Evolutionary conservation across 1,284 basidiomycete species (phyloP), one percentile per base, ranked within the genome.

Genomic region (Moesziomyces sp.): DNA sequence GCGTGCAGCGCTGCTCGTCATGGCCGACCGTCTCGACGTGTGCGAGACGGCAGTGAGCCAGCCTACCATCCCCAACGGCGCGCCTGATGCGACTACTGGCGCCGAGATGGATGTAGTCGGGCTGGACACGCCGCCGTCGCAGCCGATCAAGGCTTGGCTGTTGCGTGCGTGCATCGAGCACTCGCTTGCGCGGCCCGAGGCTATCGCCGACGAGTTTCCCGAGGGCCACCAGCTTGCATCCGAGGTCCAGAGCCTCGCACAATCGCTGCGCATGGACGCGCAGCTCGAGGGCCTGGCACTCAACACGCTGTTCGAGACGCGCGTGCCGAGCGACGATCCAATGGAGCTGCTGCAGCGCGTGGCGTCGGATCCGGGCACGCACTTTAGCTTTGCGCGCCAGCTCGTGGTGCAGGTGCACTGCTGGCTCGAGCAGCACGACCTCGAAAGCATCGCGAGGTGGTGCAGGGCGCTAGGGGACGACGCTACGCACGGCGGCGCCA

Each of bases 151-250:
- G 44, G 75, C 75, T 1, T 66, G 58, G 54, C 56, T 77, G 19
- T 55, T 77, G 11, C 58, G 75, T 7, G 64, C 75, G 0, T 63
- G 65, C 38, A 71, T 74, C 46, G 75, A 77, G 48, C 63, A 62
- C 54, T 56, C 57, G 5, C 58, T 77, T 0, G 63, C 67, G 5
- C 62, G 75, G 5, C 66, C 68, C 4, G 75, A 77, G 42, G 72
- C 59, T 5, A 68, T 75, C 51, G 60, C 73, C 0, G 72, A 74
- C 56, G 72, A 74, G 38, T 69, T 73, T 30, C 62, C 66, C 2
- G 62, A 52, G 26, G 70, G 67, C 4, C 65, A 74, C 47, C 70
- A 67, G 34, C 64, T 77, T 30, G 66, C 67, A 14, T 74, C 73
- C 8, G 63, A 71, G 43, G 67, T 69, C 7, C 75, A 77, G 49